Base-by-base conservation (phyloP, 768 basidiomycete genomes). In the Lactifluus volemus region DNA sequence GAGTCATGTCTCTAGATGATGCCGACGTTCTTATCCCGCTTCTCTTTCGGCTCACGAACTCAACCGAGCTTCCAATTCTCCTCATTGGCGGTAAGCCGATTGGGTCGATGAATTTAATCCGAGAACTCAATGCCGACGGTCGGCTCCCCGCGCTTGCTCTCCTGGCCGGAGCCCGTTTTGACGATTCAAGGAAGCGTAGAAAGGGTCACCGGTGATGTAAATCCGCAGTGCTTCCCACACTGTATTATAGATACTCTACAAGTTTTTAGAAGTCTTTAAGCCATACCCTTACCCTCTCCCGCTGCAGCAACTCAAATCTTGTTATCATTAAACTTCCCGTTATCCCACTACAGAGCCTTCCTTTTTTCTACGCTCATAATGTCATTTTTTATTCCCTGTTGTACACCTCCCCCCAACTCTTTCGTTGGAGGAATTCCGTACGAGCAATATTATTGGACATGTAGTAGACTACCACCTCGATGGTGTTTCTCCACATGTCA, bases 71-170 rank as follows among this genome's bases (percentile, higher is more conserved):
- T 7, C 88, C 90, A 15, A 70, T 90, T 34, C 78, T 92, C 5
- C 75, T 92, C 55, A 70, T 92, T 49, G 85, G 84, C 17, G 90
- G 90, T 39, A 75, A 77, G 50, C 70, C 79, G 15, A 73, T 87
- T 15, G 83, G 83, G 15, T 71, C 77, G 0, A 72, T 85, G 44
- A 72, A 76, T 15, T 77, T 82, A 19, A 79, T 90, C 63, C 77
- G 78, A 44, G 76, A 68, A 50, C 72, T 87, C 41, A 68, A 78
- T 44, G 71, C 76, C 52, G 75, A 69, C 41, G 85, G 83, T 45
- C 76, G 83, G 59, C 76, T 91, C 41, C 70, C 77, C 59, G 73
- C 71, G 44, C 73, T 80, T 61, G 72, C 86, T 47, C 69, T 72
- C 11, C 71, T 74, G n/a, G 81, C 86, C 0, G 88, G 88, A 54